phyloP scores from a whole-genome alignment of 2,329 filamentous ascomycete genomes.

The Periconia digitata region DNA sequence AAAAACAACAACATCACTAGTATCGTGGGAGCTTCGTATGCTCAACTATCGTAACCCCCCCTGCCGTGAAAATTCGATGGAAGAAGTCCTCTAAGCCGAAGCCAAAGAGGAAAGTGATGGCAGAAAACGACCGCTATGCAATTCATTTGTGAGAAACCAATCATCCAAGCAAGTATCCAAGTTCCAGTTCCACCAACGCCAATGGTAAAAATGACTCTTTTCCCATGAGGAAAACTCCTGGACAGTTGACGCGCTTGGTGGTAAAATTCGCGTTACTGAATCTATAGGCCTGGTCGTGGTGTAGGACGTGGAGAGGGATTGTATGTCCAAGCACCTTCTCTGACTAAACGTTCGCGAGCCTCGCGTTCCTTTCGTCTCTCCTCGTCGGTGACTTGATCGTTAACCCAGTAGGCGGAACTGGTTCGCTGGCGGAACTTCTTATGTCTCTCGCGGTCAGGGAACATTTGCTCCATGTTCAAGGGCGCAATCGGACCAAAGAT shows the following conservation, averaged over 20 bases:
- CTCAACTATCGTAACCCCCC: too few relatives aligned
- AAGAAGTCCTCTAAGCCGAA: too few relatives aligned
- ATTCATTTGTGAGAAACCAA: background rate
- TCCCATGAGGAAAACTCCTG: background rate
- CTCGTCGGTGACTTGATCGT: constrained; percentile 82
- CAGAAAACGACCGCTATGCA: background rate
- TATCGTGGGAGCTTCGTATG: too few relatives aligned
- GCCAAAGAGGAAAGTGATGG: too few relatives aligned
- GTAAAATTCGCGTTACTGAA: background rate
- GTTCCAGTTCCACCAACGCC: background rate
- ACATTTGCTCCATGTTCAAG: constrained; percentile 95
- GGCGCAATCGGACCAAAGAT: constrained; percentile 89
- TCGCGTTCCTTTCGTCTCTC: constrained; percentile 80
- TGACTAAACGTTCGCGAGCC: constrained; percentile 74
- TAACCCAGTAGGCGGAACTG: constrained; percentile 91
- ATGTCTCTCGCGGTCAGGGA: constrained; percentile 72
- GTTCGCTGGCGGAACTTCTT: constrained; percentile 89
- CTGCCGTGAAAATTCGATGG: too few relatives aligned
- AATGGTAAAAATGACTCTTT: background rate
- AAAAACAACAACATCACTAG: too few relatives aligned
- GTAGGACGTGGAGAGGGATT: constrained; percentile 36
- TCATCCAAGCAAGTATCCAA: background rate
- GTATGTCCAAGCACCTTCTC: constrained; percentile 76
- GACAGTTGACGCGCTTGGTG: too few relatives aligned
- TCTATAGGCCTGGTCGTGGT: constrained; percentile 13